Base-by-base conservation (phyloP, 2,329 filamentous ascomycete genomes). In the Phyllachora maydis region DNA sequence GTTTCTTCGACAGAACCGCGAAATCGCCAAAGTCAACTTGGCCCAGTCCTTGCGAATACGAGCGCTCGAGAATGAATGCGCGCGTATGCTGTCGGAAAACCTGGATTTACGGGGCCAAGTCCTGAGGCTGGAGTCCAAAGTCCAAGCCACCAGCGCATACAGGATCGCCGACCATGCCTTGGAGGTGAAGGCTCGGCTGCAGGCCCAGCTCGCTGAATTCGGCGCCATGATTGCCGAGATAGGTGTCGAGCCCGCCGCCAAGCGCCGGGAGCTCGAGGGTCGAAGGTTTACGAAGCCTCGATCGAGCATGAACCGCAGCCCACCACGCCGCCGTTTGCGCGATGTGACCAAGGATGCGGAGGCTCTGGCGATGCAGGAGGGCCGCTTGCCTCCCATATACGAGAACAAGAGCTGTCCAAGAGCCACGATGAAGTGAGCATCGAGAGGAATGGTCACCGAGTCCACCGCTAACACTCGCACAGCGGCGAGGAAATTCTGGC, bases 1-100 rank as follows among this genome's bases (percentile, higher is more conserved):
- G 42, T 79, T 83, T 41, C 55, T 83, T 37, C 65, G 78, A 26
- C 79, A 88, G 43, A 90, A 90, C 43, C 65, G 76, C 47, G 78
- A 88, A 39, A 73, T 88, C 32, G 77, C 77, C 31, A 69, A 71
- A 42, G 66, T 62, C 37, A 88, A 90, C 49, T 79, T 77, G 13
- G 60, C 64, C 23, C 75, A 83, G 43, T 76, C 74, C 16, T 56
- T 79, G 16, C 71, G 73, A 33, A 83, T 88, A 36, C 69, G 77
- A 29, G 65, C 59, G 32, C 59, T 88, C 28, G 77, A 85, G 40
- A 66, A 70, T 40, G 76, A 90, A 45, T 70, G 66, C 31, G 68
- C 73, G 19, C 66, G 69, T 23, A 60, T 83, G 32, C 55, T 83
- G 13, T 68, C 73, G n/a, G 76, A 88, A 35, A 88, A 88, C 40